phyloP scores from a whole-genome alignment of 2,329 filamentous ascomycete genomes.

The Colletotrichum somersetense region DNA sequence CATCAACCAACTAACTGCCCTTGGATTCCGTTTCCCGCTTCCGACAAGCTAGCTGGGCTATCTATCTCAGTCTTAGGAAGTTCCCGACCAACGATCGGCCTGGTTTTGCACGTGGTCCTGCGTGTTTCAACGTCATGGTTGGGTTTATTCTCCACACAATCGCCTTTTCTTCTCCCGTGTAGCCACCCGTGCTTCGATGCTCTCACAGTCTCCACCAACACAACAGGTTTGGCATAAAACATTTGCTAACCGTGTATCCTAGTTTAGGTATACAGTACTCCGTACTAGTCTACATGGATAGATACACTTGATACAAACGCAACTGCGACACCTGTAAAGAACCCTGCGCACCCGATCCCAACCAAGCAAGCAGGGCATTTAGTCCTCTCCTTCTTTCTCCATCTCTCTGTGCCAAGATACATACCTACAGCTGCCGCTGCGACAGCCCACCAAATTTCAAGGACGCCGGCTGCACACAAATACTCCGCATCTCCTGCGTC shows the following conservation, averaged over 20 bases:
- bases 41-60: background rate
- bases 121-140: background rate
- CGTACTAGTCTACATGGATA: constrained; percentile 1
- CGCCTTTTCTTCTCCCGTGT: background rate
- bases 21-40: background rate
- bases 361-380: background rate
- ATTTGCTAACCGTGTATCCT: background rate
- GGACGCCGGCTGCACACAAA: constrained; percentile 34
- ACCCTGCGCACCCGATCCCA: background rate
- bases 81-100: background rate
- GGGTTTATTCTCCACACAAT: background rate
- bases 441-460: constrained; percentile 27
- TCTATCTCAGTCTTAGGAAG: background rate
- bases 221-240: background rate
- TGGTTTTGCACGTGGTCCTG: constrained; percentile 1
- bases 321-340: constrained; percentile 10
- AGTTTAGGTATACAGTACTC: background rate
- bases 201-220: background rate
- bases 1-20: background rate
- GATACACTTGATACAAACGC: constrained; percentile 2
- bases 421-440: background rate
- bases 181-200: background rate
- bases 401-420: background rate
- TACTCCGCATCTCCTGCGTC: constrained; percentile 35
- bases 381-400: constrained; percentile 18